phyloP scores from a whole-genome alignment of 768 basidiomycete genomes.

The Panellus pusillus region DNA sequence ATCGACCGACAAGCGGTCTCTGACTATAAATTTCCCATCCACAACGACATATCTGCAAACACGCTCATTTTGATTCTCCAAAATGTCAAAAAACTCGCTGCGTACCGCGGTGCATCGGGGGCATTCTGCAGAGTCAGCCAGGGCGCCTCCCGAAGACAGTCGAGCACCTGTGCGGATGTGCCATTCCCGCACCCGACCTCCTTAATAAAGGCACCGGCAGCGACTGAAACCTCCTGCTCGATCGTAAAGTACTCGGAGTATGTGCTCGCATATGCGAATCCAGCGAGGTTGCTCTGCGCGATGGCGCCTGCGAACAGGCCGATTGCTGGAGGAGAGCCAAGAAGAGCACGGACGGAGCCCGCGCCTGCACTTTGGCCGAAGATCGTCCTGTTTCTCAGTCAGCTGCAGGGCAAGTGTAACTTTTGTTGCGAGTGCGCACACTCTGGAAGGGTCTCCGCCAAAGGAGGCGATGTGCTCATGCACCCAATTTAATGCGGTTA shows the following conservation, averaged over 20 bases:
- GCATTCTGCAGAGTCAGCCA: slow-evolving; percentile 37
- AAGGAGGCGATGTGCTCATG: slow-evolving; percentile 54
- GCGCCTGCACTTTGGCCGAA: slow-evolving; percentile 58
- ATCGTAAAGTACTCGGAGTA: slow-evolving; percentile 53
- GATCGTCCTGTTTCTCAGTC: slow-evolving; percentile 33
- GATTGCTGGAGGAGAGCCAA: slow-evolving; percentile 35
- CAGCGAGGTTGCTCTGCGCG: slow-evolving; percentile 48
- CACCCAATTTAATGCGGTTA: slow-evolving; percentile 44
- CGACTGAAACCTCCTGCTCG: slow-evolving; percentile 34
- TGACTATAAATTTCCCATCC: slow-evolving; percentile 47
- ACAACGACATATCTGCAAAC: slow-evolving; percentile 39
- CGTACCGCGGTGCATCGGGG: slow-evolving; percentile 31
- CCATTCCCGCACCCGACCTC: slow-evolving; percentile 39
- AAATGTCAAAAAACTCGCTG: neutral
- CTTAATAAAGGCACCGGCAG: slow-evolving; percentile 36
- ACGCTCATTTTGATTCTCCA: neutral
- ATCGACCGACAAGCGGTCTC: slow-evolving; percentile 38
- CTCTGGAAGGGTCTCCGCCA: slow-evolving; percentile 52
- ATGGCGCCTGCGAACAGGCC: slow-evolving; percentile 42
- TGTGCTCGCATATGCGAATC: slow-evolving; percentile 46
- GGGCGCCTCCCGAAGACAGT: slow-evolving; percentile 37
- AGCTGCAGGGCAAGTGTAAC: too few relatives aligned
- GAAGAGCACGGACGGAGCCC: slow-evolving; percentile 39
- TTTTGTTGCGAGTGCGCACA: slow-evolving; percentile 20
- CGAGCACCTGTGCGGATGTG: slow-evolving; percentile 30